These are phyloP conservation scores for Saturnispora galanensis DNA, from an alignment of 805 yeast species.

Conservation along the genomic window DNA sequence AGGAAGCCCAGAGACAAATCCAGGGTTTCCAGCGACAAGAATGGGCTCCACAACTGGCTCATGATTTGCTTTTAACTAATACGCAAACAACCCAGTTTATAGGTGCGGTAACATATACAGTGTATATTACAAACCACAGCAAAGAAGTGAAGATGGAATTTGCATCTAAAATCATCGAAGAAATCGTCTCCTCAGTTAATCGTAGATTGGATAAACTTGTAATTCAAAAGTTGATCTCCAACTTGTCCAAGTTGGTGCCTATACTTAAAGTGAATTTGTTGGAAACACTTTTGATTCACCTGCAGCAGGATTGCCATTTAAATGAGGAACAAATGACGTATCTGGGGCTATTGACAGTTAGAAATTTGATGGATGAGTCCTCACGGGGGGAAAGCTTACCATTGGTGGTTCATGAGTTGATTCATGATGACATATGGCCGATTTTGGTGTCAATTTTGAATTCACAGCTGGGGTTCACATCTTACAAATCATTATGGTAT, in stretches of 20 bases:
- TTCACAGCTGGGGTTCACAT: background rate
- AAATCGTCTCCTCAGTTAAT: slow-evolving; percentile 5
- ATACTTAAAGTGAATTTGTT: slow-evolving; percentile 1
- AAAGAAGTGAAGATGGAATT: background rate
- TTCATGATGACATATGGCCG: slow-evolving; percentile 8
- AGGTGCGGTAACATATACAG: slow-evolving; percentile 75
- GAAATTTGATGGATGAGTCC: slow-evolving; percentile 3
- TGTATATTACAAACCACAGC: slow-evolving; percentile 21
- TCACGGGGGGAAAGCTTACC: slow-evolving; percentile 4
- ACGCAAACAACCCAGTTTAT: slow-evolving; percentile 53
- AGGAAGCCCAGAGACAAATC: slow-evolving; percentile 40
- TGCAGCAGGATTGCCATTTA: background rate
- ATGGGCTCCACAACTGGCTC: slow-evolving; percentile 50
- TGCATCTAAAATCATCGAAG: background rate
- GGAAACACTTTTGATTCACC: background rate
- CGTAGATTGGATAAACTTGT: slow-evolving; percentile 6
- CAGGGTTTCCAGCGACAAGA: slow-evolving; percentile 50
- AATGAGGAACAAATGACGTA: background rate
- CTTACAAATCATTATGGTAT: slow-evolving; percentile 16
- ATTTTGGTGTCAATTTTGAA: background rate
- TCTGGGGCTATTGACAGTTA: slow-evolving; percentile 1
- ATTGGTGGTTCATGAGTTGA: slow-evolving; percentile 2
- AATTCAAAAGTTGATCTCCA: slow-evolving; percentile 12
- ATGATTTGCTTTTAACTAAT: slow-evolving; percentile 32
- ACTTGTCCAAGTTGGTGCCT: slow-evolving; percentile 6